phyloP scores from a whole-genome alignment of 345 rosid genomes.

The Chamaenerion angustifolium region DNA sequence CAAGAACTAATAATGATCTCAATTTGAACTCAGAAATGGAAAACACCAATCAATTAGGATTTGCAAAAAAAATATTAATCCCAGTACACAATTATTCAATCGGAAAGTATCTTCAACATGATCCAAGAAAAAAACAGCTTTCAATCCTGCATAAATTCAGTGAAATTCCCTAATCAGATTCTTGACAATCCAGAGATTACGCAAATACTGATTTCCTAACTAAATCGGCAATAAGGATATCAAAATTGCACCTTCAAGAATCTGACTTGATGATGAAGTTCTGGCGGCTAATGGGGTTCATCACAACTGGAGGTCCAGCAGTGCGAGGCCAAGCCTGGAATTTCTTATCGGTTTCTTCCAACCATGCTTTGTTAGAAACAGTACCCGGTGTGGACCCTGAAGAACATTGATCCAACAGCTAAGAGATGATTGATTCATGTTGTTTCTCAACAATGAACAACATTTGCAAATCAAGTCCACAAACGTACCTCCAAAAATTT shows the following conservation, averaged over 20 bases:
- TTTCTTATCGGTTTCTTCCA: conserved; percentile 77
- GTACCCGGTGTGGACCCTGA: conserved; percentile 76
- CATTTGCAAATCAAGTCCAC: too few relatives aligned
- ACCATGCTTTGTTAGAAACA: conserved; percentile 59
- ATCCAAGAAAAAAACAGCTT: not conserved
- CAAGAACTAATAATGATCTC: not conserved
- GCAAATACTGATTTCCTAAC: not conserved
- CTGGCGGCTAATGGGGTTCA: conserved; percentile 91
- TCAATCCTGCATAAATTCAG: too few relatives aligned
- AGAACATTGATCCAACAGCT: not conserved
- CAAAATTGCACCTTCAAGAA: conserved; percentile 4
- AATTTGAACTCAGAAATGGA: not conserved
- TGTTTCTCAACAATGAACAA: not conserved
- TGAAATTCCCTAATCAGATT: too few relatives aligned
- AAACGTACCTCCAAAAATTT: conserved; percentile 72
- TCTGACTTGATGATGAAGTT: conserved; percentile 63
- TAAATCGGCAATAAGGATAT: too few relatives aligned
- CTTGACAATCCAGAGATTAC: not conserved
- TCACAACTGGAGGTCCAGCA: conserved; percentile 83
- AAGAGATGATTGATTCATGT: not conserved
- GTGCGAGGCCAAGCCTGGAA: conserved; percentile 96
- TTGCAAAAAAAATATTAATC: not conserved
- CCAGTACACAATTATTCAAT: conserved; percentile 6
- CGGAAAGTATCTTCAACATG: not conserved
- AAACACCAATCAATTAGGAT: not conserved